phyloP scores from a whole-genome alignment of 1,284 basidiomycete species.

The Cystobasidium slooffiae region DNA sequence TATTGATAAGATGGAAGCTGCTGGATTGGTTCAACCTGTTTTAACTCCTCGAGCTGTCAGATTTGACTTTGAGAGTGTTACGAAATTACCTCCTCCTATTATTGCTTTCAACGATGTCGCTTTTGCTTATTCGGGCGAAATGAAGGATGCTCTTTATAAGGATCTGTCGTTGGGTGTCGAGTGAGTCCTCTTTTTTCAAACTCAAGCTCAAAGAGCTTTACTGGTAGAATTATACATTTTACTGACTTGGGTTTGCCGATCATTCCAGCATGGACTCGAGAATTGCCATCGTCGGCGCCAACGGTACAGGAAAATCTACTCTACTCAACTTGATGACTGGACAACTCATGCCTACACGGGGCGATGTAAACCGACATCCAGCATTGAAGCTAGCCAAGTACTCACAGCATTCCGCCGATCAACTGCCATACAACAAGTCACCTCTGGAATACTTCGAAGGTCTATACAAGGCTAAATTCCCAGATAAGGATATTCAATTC shows the following conservation, averaged over 20 bases:
- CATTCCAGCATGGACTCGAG: conserved; percentile 83
- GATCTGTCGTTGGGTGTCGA: conserved; percentile 93
- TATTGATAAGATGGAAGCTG: conserved; percentile 99
- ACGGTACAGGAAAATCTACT: conserved; percentile 97
- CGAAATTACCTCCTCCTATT: conserved; percentile 92
- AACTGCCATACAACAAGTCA: conserved; percentile 89
- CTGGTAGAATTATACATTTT: neutral
- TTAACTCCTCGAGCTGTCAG: conserved; percentile 72
- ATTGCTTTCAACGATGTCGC: conserved; percentile 94
- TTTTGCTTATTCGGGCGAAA: conserved; percentile 90
- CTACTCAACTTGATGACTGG: conserved; percentile 93
- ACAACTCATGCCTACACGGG: conserved; percentile 76
- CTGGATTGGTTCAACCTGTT: conserved; percentile 90
- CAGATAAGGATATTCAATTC: conserved; percentile 90
- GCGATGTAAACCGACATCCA: conserved; percentile 85
- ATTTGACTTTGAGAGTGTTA: conserved; percentile 96
- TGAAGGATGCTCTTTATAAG: conserved; percentile 84
- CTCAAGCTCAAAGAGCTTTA: conserved; percentile 3
- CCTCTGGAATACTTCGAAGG: conserved; percentile 94
- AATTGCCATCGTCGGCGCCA: conserved; percentile 95
- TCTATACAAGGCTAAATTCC: conserved; percentile 80
- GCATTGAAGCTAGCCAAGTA: conserved; percentile 81
- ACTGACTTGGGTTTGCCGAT: neutral
- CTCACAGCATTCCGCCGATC: conserved; percentile 98
- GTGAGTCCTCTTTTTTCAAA: conserved; percentile 59